Conservation (phyloP, 1,139 yeast species). For the Suhomyces taliae region DNA sequence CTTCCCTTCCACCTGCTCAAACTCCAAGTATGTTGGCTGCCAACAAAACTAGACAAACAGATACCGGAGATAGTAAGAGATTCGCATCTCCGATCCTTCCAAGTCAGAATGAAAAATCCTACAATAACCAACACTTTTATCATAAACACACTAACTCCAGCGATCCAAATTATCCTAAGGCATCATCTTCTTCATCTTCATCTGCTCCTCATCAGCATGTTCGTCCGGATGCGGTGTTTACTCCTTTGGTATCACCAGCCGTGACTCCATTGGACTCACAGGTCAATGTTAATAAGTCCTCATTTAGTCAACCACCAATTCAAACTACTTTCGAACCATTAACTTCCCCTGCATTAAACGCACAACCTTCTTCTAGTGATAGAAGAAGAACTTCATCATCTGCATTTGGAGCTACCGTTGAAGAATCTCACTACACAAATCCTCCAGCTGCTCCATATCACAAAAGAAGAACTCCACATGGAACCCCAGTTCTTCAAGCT, state of each 20-base stretch:
- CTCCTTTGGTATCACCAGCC: constrained; percentile 77
- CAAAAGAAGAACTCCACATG: constrained; percentile 49
- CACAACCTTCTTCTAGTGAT: constrained; percentile 26
- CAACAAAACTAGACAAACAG: constrained; percentile 15
- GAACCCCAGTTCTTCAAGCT: constrained; percentile 45
- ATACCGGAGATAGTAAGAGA: constrained; percentile 12
- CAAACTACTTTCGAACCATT: constrained; percentile 46
- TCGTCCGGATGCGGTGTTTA: constrained; percentile 55
- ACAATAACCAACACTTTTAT: constrained; percentile 44
- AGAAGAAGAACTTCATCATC: constrained; percentile 40
- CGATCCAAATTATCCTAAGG: constrained; percentile 1
- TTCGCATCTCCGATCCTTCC: constrained; percentile 45
- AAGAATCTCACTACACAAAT: constrained; percentile 17
- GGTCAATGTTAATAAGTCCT: constrained; percentile 20
- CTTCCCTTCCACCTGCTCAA: constrained; percentile 20
- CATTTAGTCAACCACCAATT: constrained; percentile 32
- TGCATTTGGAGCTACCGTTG: constrained; percentile 28
- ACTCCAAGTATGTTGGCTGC: constrained; percentile 32
- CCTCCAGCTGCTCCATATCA: constrained; percentile 9
- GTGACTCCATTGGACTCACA: constrained; percentile 60
- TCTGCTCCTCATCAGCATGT: constrained; percentile 28
- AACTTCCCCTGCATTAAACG: constrained; percentile 68
- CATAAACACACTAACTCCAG: constrained; percentile 29
- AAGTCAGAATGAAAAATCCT: constrained; percentile 45
- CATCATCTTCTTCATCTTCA: constrained; percentile 6